Conservation (phyloP, 176 grass and related monocot species). For the Triticum timopheevii region DNA sequence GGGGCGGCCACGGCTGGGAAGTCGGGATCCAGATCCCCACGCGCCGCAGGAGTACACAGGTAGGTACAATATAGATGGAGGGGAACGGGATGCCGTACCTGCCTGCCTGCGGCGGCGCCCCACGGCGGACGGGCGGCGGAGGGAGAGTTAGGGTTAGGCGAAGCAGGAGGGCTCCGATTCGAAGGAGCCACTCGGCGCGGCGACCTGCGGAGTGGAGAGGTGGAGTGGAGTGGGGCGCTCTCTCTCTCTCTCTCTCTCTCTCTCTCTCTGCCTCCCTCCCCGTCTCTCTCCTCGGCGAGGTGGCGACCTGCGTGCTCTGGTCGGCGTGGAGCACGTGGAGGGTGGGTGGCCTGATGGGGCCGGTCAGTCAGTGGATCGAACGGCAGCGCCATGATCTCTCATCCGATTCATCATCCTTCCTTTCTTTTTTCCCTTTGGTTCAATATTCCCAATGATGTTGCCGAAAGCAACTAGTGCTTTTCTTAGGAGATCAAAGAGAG, state of each 20-base stretch:
- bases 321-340: background rate
- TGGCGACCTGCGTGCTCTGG: conserved; percentile 10
- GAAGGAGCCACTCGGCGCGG: background rate
- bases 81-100: background rate
- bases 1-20: background rate
- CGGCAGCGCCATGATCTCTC: too few species aligned
- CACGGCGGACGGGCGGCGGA: background rate
- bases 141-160: background rate
- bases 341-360: background rate
- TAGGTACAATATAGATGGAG: background rate
- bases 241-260: background rate
- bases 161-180: background rate
- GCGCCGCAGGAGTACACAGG: background rate
- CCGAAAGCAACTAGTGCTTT: too few species aligned
- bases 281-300: conserved; percentile 15
- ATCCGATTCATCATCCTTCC: too few species aligned
- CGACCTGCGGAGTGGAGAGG: conserved; percentile 9
- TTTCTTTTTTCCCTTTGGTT: too few species aligned
- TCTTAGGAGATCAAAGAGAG: too few species aligned
- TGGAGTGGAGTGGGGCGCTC: conserved; percentile 17
- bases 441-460: too few species aligned
- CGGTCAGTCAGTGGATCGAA: background rate
- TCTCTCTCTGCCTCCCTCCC: background rate
- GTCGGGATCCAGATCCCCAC: conserved; percentile 18
- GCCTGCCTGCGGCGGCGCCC: background rate